These are phyloP conservation scores for Fusarium metavorans DNA, from an alignment of 2,329 filamentous ascomycete genomes.

Conservation along the genomic window DNA sequence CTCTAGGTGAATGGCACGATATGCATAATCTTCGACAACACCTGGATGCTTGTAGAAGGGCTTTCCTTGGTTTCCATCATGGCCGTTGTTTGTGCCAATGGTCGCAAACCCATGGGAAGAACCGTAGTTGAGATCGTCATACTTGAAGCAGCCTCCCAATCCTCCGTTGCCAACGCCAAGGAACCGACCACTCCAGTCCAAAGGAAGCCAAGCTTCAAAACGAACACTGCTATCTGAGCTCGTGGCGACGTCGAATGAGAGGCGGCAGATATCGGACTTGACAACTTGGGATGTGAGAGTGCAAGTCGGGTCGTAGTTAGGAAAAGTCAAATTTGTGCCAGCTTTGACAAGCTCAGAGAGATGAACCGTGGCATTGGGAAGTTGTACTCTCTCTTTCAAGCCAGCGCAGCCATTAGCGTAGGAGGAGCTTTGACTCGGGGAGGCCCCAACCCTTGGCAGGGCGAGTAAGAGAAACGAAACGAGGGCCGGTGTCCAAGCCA, in stretches of 20 bases:
- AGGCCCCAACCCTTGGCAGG: background rate
- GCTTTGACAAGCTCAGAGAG: slow-evolving; percentile 39
- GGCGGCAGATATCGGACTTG: background rate
- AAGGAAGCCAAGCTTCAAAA: background rate
- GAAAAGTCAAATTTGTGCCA: background rate
- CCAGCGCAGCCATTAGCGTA: background rate
- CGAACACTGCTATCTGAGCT: background rate
- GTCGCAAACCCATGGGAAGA: background rate
- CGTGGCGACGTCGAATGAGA: background rate
- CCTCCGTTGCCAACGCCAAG: slow-evolving; percentile 67
- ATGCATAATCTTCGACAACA: background rate
- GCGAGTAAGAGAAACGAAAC: background rate
- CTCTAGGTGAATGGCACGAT: background rate
- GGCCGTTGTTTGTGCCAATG: slow-evolving; percentile 31
- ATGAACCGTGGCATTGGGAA: background rate
- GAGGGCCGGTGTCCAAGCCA: background rate
- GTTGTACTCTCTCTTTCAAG: background rate
- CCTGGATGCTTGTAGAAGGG: background rate
- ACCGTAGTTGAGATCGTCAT: background rate
- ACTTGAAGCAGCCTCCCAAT: slow-evolving; percentile 62
- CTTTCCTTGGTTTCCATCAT: background rate
- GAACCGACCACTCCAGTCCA: slow-evolving; percentile 48
- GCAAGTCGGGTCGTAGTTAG: background rate
- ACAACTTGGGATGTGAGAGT: background rate
- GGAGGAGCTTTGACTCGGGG: background rate